Evolutionary conservation across 345 rosid species (phyloP).

Genomic region (Hibiscus syriacus): DNA sequence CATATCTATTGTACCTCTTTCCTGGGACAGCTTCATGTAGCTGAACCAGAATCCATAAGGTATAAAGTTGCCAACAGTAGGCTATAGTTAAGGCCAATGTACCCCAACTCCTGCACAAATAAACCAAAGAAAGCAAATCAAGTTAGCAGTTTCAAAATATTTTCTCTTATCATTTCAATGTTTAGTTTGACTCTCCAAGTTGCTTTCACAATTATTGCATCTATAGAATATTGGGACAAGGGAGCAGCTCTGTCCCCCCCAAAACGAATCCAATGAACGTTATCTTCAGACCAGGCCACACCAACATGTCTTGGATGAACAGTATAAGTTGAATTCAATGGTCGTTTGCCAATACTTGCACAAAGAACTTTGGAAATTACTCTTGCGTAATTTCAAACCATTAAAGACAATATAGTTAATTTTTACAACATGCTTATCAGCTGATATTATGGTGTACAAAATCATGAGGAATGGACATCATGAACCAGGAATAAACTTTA

Average conservation of each 20-base stretch:
- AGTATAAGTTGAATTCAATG: not conserved
- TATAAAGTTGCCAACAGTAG: slow-evolving; percentile 89
- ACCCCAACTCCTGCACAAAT: slow-evolving; percentile 86
- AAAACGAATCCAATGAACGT: not conserved
- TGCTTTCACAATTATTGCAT: not conserved
- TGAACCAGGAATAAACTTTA: too few relatives aligned
- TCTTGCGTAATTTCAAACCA: not conserved
- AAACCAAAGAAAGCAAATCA: not conserved
- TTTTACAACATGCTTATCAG: slow-evolving; percentile 1
- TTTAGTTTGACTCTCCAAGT: not conserved
- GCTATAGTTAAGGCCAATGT: slow-evolving; percentile 77
- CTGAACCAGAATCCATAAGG: slow-evolving; percentile 87
- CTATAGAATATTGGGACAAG: not conserved
- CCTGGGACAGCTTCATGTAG: slow-evolving; percentile 96
- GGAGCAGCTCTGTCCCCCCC: not conserved
- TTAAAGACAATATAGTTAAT: not conserved
- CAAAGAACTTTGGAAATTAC: not conserved
- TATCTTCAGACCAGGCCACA: slow-evolving; percentile 1
- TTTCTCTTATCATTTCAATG: not conserved
- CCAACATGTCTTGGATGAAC: not conserved
- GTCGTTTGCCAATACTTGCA: not conserved
- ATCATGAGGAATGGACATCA: slow-evolving; percentile 7
- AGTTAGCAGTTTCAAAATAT: not conserved
- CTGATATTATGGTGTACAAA: slow-evolving; percentile 7
- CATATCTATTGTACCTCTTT: slow-evolving; percentile 89